A percentile compares a stretch with the other conserved stretches of the same genome.
Conservation (phyloP, 495 filamentous ascomycete genomes). For the Penicillium dipodomyicola region DNA sequence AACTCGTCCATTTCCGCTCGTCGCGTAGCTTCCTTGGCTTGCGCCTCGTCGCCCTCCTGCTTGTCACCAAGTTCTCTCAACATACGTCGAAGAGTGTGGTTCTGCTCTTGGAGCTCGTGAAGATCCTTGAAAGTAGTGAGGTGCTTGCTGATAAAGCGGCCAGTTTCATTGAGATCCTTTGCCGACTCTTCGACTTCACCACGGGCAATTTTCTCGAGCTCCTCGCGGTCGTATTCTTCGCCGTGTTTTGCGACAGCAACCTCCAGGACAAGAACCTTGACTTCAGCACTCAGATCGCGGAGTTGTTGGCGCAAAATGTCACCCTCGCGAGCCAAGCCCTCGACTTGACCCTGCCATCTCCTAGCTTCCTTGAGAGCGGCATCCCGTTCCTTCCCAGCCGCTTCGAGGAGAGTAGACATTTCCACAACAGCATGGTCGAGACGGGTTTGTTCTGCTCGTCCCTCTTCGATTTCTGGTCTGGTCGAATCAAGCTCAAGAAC, state of each 20-base stretch:
- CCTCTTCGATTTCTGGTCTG: constrained; percentile 61
- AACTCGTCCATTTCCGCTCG: constrained; percentile 72
- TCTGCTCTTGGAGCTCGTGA: constrained; percentile 83
- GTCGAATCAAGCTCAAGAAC: constrained; percentile 57
- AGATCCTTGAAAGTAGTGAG: constrained; percentile 81
- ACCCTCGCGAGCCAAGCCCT: constrained; percentile 67
- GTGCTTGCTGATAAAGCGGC: constrained; percentile 79
- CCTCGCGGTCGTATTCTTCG: constrained; percentile 64
- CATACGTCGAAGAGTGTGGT: constrained; percentile 74
- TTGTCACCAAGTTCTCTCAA: constrained; percentile 78
- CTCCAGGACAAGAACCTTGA: constrained; percentile 84
- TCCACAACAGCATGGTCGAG: constrained; percentile 68
- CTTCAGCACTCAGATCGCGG: constrained; percentile 84
- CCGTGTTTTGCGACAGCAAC: constrained; percentile 76
- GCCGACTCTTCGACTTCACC: constrained; percentile 58
- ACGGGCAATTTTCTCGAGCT: constrained; percentile 70
- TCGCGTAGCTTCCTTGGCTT: constrained; percentile 63
- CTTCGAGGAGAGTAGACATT: constrained; percentile 68
- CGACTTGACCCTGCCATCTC: constrained; percentile 70
- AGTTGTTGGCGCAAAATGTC: constrained; percentile 81
- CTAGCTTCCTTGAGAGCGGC: constrained; percentile 57
- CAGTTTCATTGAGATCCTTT: constrained; percentile 69
- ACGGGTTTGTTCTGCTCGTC: constrained; percentile 53
- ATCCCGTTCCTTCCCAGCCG: constrained; percentile 54
- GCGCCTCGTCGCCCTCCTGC: constrained; percentile 88